Evolutionary conservation across 176 grass and related monocot species (phyloP), one percentile per base, ranked within the genome.

Genomic region (Musa beccarii): DNA sequence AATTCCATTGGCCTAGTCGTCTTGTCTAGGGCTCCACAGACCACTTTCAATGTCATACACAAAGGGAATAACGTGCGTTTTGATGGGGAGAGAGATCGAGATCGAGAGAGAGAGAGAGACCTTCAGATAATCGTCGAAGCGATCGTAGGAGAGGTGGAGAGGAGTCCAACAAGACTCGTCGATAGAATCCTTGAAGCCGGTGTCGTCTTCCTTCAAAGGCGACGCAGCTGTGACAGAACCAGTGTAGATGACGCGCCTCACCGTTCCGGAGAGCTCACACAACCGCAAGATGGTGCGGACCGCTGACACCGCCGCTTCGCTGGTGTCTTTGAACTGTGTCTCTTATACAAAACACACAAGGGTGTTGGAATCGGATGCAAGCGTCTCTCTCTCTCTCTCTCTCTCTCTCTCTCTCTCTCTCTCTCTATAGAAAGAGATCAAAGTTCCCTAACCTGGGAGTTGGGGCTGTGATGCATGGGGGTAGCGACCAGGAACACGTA

Each of bases 151-250:
- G 76, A 96, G 2, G 72, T 83, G 15, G 68, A 91, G 81, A 0
- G 86, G 73, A 7, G 86, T 85, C 92, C 92, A 96, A 59, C 66
- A 77, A 1, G 88, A 86, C 59, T 96, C 92, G 73, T 91, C 66
- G 9, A 79, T 68, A 55, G 34, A 71, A 34, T 77, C 76, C 21
- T 78, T 76, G 51, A 82, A 89, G 0, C 83, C 68, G 16, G 10
- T 8, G 71, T 57, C 79, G 73, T 91, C 88, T 13, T 87, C 84
- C 16, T 54, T 73, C 56, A 82, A 83, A 19, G 92, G 86, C 14
- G 92, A 87, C 6, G 88, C 81, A 21, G 88, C 84, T 3, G 54
- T 19, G 75, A 88, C 71, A 0, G 92, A 91, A 53, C 73, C 92
- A 12, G 92, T 96, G 72, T 91, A 74, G 50, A 91, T 84, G 72